Evolutionary conservation across 345 rosid species (phyloP).

Genomic region (Citropsis articulata): DNA sequence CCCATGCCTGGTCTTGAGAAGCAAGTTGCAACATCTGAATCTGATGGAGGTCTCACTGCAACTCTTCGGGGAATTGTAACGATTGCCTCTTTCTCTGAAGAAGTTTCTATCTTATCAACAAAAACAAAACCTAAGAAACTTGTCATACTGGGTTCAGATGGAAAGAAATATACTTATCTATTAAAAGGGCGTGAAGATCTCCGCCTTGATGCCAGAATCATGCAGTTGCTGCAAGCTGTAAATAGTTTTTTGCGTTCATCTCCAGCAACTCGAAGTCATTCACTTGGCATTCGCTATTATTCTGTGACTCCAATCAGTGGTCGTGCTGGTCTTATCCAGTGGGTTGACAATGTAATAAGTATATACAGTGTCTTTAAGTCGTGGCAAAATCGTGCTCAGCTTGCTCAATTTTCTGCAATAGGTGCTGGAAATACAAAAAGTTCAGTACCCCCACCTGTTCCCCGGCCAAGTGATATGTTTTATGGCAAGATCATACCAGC

Average conservation of each 20-base stretch:
- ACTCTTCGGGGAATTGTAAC: slow-evolving; percentile 66
- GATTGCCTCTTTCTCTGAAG: slow-evolving; percentile 68
- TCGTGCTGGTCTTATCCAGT: slow-evolving; percentile 90
- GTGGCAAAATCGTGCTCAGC: slow-evolving; percentile 82
- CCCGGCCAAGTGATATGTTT: slow-evolving; percentile 96
- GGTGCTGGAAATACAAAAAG: slow-evolving; percentile 51
- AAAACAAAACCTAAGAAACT: slow-evolving; percentile 96
- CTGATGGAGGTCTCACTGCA: slow-evolving; percentile 38
- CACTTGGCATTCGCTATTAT: slow-evolving; percentile 69
- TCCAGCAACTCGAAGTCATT: slow-evolving; percentile 43
- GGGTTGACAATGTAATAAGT: slow-evolving; percentile 89
- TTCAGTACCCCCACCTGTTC: slow-evolving; percentile 66
- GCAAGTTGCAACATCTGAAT: slow-evolving; percentile 50
- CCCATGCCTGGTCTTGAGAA: slow-evolving; percentile 98
- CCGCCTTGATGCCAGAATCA: slow-evolving; percentile 97
- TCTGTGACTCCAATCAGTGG: slow-evolving; percentile 94
- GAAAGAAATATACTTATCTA: slow-evolving; percentile 73
- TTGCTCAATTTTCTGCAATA: slow-evolving; percentile 54
- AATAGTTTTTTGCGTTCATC: slow-evolving; percentile 67
- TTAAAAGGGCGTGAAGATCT: slow-evolving; percentile 94
- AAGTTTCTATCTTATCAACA: slow-evolving; percentile 72
- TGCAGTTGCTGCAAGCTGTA: slow-evolving; percentile 91
- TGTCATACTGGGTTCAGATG: slow-evolving; percentile 85
- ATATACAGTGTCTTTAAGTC: slow-evolving; percentile 82
- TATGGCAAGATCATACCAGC: slow-evolving; percentile 97